Evolutionary conservation across 2,329 filamentous ascomycete genomes (phyloP).

Genomic region (Meredithiella fracta): DNA sequence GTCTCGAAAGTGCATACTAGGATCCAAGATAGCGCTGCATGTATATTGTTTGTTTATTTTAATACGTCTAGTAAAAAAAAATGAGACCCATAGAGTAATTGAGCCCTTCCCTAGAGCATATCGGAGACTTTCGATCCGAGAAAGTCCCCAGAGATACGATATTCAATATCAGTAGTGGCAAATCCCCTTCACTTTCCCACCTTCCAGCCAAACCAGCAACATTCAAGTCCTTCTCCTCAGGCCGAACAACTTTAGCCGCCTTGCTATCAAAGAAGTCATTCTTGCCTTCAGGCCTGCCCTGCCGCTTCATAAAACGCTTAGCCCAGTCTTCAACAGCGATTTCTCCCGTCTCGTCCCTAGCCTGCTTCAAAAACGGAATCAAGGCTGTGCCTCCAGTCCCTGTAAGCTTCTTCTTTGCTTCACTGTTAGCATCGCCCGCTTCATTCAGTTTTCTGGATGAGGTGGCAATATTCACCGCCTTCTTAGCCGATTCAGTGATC

Average conservation of each 20-base stretch:
- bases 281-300: conserved; percentile 31
- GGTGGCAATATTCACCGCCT: conserved; percentile 44
- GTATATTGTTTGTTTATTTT: too few relatives aligned
- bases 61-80: too few relatives aligned
- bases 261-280: conserved; percentile 44
- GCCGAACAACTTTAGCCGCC: conserved; percentile 24
- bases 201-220: conserved; percentile 59
- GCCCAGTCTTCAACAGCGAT: conserved; percentile 60
- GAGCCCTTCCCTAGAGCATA: too few relatives aligned
- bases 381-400: conserved; percentile 88
- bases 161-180: conserved; percentile 31
- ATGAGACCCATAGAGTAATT: too few relatives aligned
- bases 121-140: too few relatives aligned
- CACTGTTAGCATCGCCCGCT: neutral
- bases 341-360: conserved; percentile 87
- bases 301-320: conserved; percentile 38
- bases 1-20: too few relatives aligned
- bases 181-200: conserved; percentile 70
- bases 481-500: conserved; percentile 35
- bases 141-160: neutral
- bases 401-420: conserved; percentile 33
- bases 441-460: conserved; percentile 30
- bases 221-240: conserved; percentile 27
- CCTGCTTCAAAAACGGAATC: conserved; percentile 93
- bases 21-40: too few relatives aligned